phyloP scores from a whole-genome alignment of 768 basidiomycete genomes.

The Candolleomyces aberdarensis region DNA sequence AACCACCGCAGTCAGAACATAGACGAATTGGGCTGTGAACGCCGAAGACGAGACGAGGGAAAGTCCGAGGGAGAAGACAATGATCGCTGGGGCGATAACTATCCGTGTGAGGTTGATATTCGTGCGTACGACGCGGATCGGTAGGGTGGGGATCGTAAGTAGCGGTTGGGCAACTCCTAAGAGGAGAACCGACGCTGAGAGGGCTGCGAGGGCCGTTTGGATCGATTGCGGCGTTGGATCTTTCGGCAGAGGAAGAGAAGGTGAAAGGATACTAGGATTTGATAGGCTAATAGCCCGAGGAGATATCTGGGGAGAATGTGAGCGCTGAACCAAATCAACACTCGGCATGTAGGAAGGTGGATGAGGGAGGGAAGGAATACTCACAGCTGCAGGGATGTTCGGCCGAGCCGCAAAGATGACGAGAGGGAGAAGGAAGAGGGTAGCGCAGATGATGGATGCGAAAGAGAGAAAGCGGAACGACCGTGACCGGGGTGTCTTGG shows the following conservation, averaged over 20 bases:
- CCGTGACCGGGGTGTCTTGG: conserved; percentile 44
- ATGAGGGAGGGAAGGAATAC: conserved; percentile 10
- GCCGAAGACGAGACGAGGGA: conserved; percentile 29
- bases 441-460: conserved; percentile 45
- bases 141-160: conserved; percentile 51
- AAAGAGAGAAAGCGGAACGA: conserved; percentile 60
- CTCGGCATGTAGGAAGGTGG: neutral
- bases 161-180: conserved; percentile 59
- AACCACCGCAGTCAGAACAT: conserved; percentile 42
- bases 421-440: conserved; percentile 53
- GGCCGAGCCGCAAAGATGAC: conserved; percentile 46
- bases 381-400: conserved; percentile 15
- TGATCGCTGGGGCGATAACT: conserved; percentile 28
- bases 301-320: conserved; percentile 11
- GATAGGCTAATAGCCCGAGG: neutral
- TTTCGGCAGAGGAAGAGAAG: conserved; percentile 9
- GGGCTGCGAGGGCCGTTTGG: conserved; percentile 39
- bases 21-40: conserved; percentile 10
- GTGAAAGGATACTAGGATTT: conserved; percentile 8
- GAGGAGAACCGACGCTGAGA: conserved; percentile 51
- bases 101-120: conserved; percentile 46
- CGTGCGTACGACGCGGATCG: conserved; percentile 32
- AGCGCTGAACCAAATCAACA: conserved; percentile 22
- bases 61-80: conserved; percentile 34
- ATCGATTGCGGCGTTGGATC: conserved; percentile 23